Conservation (phyloP, 495 filamentous ascomycete genomes). For the Trichoderma asperelloides region DNA sequence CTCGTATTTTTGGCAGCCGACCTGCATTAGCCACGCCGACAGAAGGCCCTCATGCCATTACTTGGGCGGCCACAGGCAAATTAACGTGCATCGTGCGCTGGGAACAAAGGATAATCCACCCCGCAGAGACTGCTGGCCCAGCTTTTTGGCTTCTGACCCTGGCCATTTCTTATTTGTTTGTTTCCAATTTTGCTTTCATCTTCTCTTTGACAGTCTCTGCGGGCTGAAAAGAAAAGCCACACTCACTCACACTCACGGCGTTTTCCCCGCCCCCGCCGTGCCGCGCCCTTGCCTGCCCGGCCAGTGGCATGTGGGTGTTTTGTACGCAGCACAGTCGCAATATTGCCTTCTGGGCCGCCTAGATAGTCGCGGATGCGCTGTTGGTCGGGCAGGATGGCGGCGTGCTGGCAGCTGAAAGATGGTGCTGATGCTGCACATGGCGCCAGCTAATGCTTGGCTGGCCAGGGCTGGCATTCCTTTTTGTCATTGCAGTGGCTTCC, state of each 20-base stretch:
- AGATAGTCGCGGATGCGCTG: background rate
- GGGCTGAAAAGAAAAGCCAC: background rate
- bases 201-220: background rate
- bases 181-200: background rate
- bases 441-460: background rate
- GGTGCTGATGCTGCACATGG: background rate
- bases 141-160: background rate
- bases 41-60: background rate
- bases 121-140: background rate
- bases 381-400: background rate
- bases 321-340: background rate
- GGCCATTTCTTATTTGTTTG: background rate
- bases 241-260: background rate
- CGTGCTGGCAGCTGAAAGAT: slow-evolving; percentile 4
- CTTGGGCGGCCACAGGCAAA: background rate
- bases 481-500: background rate
- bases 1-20: slow-evolving; percentile 7
- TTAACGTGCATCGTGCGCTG: background rate
- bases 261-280: background rate
- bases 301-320: background rate
- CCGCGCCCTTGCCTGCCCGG: background rate
- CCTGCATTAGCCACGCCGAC: slow-evolving; percentile 1
- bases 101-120: background rate
- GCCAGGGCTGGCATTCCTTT: background rate
- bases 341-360: background rate